These are phyloP conservation scores for Lolium perenne DNA, from an alignment of 176 grass and related monocot genomes.

Conservation along the genomic window DNA sequence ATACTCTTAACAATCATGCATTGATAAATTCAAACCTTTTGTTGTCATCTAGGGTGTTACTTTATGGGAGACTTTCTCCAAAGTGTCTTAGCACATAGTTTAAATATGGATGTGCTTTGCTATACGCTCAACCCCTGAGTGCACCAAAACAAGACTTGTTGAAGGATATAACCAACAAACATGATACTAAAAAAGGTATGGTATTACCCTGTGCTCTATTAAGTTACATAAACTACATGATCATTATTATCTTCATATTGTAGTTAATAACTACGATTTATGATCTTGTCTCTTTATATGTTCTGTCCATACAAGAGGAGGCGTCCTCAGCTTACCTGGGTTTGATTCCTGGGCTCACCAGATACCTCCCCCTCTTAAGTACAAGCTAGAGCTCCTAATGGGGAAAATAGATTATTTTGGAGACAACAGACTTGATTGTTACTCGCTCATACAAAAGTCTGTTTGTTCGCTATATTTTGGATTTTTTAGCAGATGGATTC, in stretches of 20 bases:
- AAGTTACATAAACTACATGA: background rate
- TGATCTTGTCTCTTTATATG: background rate
- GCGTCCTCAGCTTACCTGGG: background rate
- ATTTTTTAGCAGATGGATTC: background rate
- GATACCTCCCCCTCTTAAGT: background rate
- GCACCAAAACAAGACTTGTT: slow-evolving; percentile 47
- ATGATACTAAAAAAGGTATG: slow-evolving; percentile 57
- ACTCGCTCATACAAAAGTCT: background rate
- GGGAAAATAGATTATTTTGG: background rate
- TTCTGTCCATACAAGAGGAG: slow-evolving; percentile 6
- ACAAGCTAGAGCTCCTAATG: background rate
- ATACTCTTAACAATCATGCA: background rate
- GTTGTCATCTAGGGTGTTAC: slow-evolving; percentile 47
- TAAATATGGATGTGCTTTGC: slow-evolving; percentile 81
- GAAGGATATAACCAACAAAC: slow-evolving; percentile 51
- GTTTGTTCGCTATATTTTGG: background rate
- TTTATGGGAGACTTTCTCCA: slow-evolving; percentile 71
- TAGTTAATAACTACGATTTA: background rate
- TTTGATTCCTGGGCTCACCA: background rate
- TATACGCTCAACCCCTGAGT: slow-evolving; percentile 72
- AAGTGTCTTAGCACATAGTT: slow-evolving; percentile 86
- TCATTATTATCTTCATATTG: background rate
- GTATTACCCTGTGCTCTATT: background rate
- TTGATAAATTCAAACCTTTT: background rate
- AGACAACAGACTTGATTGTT: background rate